phyloP scores from a whole-genome alignment of 306 rosid species.

The Astragalus membranaceus region DNA sequence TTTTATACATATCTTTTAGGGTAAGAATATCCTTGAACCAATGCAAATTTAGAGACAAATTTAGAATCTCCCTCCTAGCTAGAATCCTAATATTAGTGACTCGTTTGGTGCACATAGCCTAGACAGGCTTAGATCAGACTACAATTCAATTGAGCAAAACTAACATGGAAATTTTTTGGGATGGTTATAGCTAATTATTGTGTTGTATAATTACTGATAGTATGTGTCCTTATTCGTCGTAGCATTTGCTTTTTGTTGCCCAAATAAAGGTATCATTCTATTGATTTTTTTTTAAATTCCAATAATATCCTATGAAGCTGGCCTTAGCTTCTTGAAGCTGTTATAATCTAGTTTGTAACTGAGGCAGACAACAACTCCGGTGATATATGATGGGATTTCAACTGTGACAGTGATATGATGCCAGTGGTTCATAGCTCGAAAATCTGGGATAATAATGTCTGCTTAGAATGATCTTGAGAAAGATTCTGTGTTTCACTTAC shows the following conservation, averaged over 20 bases:
- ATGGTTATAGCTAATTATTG: conserved; percentile 13
- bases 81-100: not conserved
- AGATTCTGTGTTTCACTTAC: too few relatives aligned
- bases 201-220: conserved; percentile 22
- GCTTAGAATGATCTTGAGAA: too few relatives aligned
- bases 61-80: not conserved
- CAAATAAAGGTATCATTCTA: not conserved
- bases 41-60: conserved; percentile 16
- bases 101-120: conserved; percentile 20
- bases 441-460: too few relatives aligned
- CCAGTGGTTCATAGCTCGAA: too few relatives aligned
- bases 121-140: conserved; percentile 16
- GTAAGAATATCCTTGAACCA: not conserved
- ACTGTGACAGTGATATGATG: not conserved
- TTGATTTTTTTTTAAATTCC: not conserved
- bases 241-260: not conserved
- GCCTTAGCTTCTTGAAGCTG: not conserved
- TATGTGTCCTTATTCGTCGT: not conserved
- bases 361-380: not conserved
- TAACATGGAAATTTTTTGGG: conserved; percentile 23
- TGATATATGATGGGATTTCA: not conserved
- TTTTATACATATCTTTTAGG: not conserved
- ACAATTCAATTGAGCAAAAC: conserved; percentile 18
- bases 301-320: not conserved
- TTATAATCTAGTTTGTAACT: not conserved